These are phyloP conservation scores for Sclerotiophoma versabilis DNA, from an alignment of 2,329 filamentous ascomycete genomes.

Conservation along the genomic window DNA sequence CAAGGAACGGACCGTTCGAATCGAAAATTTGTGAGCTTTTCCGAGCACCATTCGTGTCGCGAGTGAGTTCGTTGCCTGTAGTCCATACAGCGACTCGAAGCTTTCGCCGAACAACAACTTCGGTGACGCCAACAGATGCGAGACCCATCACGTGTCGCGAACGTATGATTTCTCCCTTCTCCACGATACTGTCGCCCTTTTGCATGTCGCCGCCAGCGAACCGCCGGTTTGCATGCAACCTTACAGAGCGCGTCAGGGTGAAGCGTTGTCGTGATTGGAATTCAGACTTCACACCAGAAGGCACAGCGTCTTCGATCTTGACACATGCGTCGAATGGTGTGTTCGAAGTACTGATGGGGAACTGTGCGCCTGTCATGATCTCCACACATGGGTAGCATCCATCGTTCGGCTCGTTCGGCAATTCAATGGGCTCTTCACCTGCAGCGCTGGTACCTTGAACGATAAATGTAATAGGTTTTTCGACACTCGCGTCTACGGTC, in stretches of 20 bases:
- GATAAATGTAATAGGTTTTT: constrained; percentile 12
- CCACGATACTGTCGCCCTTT: constrained; percentile 4
- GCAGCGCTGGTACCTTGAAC: constrained; percentile 10
- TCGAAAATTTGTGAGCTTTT: constrained; percentile 4
- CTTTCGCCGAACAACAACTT: constrained; percentile 1
- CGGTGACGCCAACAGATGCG: constrained; percentile 9
- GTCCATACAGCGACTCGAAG: constrained; percentile 13
- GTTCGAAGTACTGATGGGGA: constrained; percentile 2
- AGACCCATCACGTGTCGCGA: constrained; percentile 15
- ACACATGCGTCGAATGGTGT: constrained; percentile 14
- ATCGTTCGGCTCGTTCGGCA: background rate
- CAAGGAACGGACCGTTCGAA: constrained; percentile 12
- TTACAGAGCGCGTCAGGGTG: constrained; percentile 4
- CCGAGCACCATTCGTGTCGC: background rate
- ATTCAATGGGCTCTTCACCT: constrained; percentile 2
- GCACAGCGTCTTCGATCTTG: constrained; percentile 12
- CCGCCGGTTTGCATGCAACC: constrained; percentile 12
- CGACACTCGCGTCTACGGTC: constrained; percentile 8
- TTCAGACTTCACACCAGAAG: background rate
- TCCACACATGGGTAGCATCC: constrained; percentile 16
- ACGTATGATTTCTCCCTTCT: constrained; percentile 7
- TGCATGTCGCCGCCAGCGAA: constrained; percentile 16
- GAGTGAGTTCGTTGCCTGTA: constrained; percentile 9
- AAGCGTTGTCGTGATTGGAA: constrained; percentile 1
- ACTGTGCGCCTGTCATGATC: constrained; percentile 17